A percentile compares a stretch with the other conserved stretches of the same genome.
Evolutionary conservation across 1,284 basidiomycete species (phyloP).

Genomic region (Lignosus rhinocerotis): DNA sequence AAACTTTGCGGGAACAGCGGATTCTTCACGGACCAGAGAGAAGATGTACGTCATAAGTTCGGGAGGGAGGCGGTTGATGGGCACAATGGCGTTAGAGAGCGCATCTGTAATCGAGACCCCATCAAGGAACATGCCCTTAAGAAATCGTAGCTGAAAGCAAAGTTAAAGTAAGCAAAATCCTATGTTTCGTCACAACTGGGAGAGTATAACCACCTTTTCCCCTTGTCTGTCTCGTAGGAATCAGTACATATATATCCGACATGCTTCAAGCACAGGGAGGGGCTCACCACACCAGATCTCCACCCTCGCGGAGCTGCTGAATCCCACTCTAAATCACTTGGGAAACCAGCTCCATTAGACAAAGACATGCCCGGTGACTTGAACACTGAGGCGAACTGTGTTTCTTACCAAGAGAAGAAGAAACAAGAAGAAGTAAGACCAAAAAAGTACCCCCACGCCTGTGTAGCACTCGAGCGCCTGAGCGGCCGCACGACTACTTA

Average conservation of each 20-base stretch:
- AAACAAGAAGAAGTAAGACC: no score
- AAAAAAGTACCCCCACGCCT: no score
- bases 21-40: neutral
- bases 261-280: no score
- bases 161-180: no score
- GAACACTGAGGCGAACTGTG: no score
- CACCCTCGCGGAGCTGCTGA: neutral
- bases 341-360: neutral
- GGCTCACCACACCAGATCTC: neutral
- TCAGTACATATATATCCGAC: neutral
- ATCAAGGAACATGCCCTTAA: neutral
- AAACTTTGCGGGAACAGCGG: neutral
- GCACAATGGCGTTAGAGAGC: neutral
- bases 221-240: neutral
- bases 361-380: neutral
- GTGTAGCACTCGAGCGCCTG: no score
- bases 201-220: neutral
- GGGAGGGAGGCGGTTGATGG: constrained; percentile 3
- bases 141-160: neutral
- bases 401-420: no score
- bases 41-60: constrained; percentile 1
- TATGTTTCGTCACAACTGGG: neutral
- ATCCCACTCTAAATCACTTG: neutral
- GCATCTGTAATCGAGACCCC: neutral
- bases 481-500: no score